A percentile compares a stretch with the other conserved stretches of the same genome.
Conservation (phyloP, 176 grass and related monocot species). For the Areca catechu region DNA sequence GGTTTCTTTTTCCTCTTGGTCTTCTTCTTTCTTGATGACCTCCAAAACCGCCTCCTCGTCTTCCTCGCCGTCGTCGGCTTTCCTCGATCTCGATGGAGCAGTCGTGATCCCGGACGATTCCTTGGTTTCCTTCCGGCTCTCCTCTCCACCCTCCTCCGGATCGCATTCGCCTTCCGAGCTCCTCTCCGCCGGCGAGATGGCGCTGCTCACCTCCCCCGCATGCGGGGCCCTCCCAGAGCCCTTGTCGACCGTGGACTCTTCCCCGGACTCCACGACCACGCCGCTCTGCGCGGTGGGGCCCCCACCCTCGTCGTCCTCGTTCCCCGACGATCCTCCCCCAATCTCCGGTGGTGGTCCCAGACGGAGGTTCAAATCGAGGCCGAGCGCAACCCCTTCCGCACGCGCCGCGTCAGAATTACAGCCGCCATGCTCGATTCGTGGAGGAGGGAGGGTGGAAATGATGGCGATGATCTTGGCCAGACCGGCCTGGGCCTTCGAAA, state of each 20-base stretch:
- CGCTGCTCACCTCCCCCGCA: neutral
- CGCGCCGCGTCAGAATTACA: neutral
- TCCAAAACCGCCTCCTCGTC: too few species aligned
- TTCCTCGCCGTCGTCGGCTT: too few species aligned
- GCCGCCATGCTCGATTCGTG: neutral
- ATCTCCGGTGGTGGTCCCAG: slow-evolving; percentile 4
- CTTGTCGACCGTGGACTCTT: neutral
- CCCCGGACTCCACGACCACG: neutral
- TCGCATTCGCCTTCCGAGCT: slow-evolving; percentile 23
- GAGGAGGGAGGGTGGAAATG: neutral
- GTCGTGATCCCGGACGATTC: too few species aligned
- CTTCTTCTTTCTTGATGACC: too few species aligned
- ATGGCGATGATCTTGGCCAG: slow-evolving; percentile 9
- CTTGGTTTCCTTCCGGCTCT: neutral
- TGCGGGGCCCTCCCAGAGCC: too few species aligned
- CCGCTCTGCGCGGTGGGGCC: neutral
- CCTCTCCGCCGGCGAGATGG: neutral
- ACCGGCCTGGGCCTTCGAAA: neutral
- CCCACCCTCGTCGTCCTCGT: neutral
- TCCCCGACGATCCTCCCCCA: neutral
- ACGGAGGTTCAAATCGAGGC: slow-evolving; percentile 19
- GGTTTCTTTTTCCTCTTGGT: neutral
- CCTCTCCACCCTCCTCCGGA: neutral
- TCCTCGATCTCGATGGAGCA: too few species aligned
- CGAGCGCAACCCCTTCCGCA: neutral